A percentile compares a stretch with the other conserved stretches of the same genome.
Conservation (phyloP, 208 protist species). For the Leishmania tarentolae region DNA sequence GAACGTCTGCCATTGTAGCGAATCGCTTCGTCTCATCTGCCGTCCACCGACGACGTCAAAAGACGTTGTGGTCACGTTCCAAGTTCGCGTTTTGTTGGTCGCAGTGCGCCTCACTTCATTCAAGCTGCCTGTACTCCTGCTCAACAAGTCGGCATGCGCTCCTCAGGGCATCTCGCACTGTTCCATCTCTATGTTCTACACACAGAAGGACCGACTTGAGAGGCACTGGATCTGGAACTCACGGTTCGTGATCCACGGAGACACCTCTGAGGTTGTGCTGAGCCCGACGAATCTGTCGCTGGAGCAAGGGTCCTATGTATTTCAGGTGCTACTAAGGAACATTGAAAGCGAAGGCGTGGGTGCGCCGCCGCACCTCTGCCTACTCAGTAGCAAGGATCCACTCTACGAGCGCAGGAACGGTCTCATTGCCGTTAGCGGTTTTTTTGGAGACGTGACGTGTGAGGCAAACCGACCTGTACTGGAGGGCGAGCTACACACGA, state of each 20-base stretch:
- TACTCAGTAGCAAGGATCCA: constrained; percentile 29
- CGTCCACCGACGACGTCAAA: constrained; percentile 26
- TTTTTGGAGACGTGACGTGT: constrained; percentile 56
- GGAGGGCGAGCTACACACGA: constrained; percentile 56
- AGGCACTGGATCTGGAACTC: constrained; percentile 66
- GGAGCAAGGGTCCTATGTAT: constrained; percentile 38
- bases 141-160: constrained; percentile 16
- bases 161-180: constrained; percentile 36
- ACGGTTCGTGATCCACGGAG: constrained; percentile 42
- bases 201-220: constrained; percentile 12
- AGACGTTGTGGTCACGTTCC: constrained; percentile 21
- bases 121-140: constrained; percentile 25
- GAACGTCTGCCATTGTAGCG: constrained; percentile 32
- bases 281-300: constrained; percentile 26
- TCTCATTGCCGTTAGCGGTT: constrained; percentile 48
- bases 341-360: constrained; percentile 35
- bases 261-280: constrained; percentile 39
- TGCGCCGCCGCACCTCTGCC: constrained; percentile 23
- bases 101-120: constrained; percentile 32
- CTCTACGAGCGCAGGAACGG: constrained; percentile 43
- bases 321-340: constrained; percentile 39
- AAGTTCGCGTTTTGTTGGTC: constrained; percentile 26
- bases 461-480: constrained; percentile 47
- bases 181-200: constrained; percentile 36
- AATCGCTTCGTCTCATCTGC: constrained; percentile 33